Evolutionary conservation across 148 eudicot genomes (phyloP).

Genomic region (Silene latifolia): DNA sequence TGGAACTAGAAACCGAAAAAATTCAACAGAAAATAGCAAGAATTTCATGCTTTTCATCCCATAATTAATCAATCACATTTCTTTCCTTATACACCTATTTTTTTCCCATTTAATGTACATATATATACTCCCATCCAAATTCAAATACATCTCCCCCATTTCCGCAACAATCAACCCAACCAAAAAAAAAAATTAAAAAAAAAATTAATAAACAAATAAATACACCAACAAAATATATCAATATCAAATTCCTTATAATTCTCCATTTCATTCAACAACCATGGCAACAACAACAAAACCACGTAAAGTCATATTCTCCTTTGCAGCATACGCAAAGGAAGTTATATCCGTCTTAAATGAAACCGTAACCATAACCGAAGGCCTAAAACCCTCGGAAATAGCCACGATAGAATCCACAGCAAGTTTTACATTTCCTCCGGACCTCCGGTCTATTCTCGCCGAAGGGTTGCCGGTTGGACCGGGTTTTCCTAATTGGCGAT

Average conservation of each 20-base stretch:
- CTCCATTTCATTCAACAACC: neutral
- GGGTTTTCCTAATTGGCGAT: slow-evolving; percentile 82
- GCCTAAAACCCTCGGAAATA: slow-evolving; percentile 49
- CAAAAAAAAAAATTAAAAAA: neutral
- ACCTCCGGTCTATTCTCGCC: slow-evolving; percentile 55
- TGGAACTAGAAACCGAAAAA: neutral
- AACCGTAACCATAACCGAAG: slow-evolving; percentile 42
- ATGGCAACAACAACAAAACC: slow-evolving; percentile 11
- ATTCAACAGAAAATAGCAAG: neutral
- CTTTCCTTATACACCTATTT: no score
- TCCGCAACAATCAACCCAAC: neutral
- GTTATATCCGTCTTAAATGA: slow-evolving; percentile 23
- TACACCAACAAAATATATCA: neutral
- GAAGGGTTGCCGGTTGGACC: slow-evolving; percentile 68
- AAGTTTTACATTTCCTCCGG: slow-evolving; percentile 59
- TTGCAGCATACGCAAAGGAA: slow-evolving; percentile 26
- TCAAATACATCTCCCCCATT: neutral
- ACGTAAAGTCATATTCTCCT: slow-evolving; percentile 28
- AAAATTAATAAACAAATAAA: neutral
- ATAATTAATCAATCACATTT: no score
- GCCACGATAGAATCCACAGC: slow-evolving; percentile 43
- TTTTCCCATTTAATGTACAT: neutral
- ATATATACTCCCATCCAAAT: neutral
- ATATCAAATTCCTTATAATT: neutral
- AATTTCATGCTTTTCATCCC: slow-evolving; percentile 4